These are phyloP conservation scores for Claviceps sorghi DNA, from an alignment of 2,329 filamentous ascomycete genomes.

Conservation along the genomic window DNA sequence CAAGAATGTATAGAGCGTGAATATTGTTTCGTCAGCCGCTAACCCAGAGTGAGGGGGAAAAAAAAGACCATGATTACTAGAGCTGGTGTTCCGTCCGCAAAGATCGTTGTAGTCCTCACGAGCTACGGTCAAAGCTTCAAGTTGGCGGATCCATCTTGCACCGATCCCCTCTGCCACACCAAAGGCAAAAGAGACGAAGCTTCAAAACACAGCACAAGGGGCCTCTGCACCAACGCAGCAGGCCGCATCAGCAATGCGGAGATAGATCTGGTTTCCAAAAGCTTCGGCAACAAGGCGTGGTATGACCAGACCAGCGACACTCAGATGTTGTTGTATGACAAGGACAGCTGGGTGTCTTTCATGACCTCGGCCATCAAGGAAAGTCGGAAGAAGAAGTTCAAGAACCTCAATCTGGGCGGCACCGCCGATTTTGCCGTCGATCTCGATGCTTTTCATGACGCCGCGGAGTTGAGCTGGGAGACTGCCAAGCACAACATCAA, in stretches of 20 bases:
- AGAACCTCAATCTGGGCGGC: slow-evolving; percentile 2
- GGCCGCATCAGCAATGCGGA: slow-evolving; percentile 16
- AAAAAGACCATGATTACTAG: slow-evolving; percentile 9
- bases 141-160: slow-evolving; percentile 13
- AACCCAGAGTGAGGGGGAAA: too few relatives aligned
- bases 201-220: slow-evolving; percentile 8
- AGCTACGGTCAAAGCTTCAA: slow-evolving; percentile 17
- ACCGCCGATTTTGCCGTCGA: slow-evolving; percentile 4
- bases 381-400: background rate
- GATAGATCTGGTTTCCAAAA: slow-evolving; percentile 7
- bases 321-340: background rate
- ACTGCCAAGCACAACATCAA: background rate
- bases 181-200: slow-evolving; percentile 6
- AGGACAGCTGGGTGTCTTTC: background rate
- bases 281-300: background rate
- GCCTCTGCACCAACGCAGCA: slow-evolving; percentile 12
- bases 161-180: slow-evolving; percentile 10
- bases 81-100: slow-evolving; percentile 13
- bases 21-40: background rate
- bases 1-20: background rate
- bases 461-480: background rate
- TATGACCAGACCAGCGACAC: background rate
- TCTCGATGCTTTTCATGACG: background rate
- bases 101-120: slow-evolving; percentile 13
- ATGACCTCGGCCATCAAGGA: slow-evolving; percentile 1